Evolutionary conservation across 2,329 filamentous ascomycete genomes (phyloP).

Genomic region (Drechslerella stenobrocha): DNA sequence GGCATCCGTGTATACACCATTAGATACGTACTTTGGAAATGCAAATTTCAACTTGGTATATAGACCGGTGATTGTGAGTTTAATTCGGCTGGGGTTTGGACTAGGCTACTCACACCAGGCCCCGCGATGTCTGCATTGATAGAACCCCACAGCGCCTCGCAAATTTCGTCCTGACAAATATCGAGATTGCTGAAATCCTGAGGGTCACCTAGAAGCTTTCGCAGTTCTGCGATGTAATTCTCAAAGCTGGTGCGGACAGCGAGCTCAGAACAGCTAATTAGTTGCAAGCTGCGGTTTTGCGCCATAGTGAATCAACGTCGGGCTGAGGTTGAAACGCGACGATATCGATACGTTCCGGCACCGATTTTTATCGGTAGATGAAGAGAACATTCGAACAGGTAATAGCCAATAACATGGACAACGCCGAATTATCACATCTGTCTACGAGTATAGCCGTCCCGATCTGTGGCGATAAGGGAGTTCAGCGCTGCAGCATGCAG

Average conservation of each 20-base stretch:
- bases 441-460: background rate
- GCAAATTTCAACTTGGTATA: background rate
- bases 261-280: slow-evolving; percentile 13
- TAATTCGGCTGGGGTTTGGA: background rate
- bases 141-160: slow-evolving; percentile 17
- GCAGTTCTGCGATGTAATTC: slow-evolving; percentile 15
- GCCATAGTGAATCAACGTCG: background rate
- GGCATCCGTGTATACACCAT: no score
- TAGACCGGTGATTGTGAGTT: background rate
- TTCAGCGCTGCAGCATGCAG: background rate
- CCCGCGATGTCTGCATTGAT: slow-evolving; percentile 27
- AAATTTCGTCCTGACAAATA: slow-evolving; percentile 15
- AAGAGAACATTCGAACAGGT: background rate
- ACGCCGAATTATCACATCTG: background rate
- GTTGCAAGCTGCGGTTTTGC: background rate
- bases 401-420: background rate
- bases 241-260: slow-evolving; percentile 10
- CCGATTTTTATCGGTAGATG: background rate
- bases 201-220: slow-evolving; percentile 1
- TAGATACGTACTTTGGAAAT: no score
- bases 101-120: slow-evolving; percentile 15
- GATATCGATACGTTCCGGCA: no score
- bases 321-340: background rate
- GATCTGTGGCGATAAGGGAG: background rate
- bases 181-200: background rate